Percentiles rank a stretch among this genome's conserved stretches.
Conservation (phyloP, 768 basidiomycete species). For the Harrya chromipes region DNA sequence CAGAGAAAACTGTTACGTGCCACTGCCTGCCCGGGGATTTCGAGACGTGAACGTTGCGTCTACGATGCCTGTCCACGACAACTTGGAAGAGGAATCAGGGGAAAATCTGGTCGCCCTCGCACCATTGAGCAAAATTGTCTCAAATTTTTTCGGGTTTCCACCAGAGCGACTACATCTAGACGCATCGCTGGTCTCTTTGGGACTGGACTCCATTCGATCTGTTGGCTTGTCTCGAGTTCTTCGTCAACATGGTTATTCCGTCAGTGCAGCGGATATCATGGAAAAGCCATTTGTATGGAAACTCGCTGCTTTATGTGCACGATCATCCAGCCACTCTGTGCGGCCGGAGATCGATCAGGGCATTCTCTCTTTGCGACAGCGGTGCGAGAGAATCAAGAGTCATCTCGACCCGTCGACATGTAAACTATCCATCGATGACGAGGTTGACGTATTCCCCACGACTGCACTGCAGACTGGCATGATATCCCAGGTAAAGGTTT, state of each 20-base stretch:
- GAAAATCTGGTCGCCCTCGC: not conserved
- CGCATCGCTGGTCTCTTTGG: constrained; percentile 43
- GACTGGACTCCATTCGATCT: constrained; percentile 47
- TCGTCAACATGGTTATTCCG: constrained; percentile 29
- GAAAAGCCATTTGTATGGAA: constrained; percentile 20
- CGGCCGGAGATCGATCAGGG: constrained; percentile 10
- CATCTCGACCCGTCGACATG: constrained; percentile 10
- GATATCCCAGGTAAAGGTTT: constrained; percentile 41
- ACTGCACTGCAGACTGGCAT: constrained; percentile 48
- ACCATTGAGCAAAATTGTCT: constrained; percentile 15
- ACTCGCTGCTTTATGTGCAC: constrained; percentile 13
- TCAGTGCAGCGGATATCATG: constrained; percentile 40
- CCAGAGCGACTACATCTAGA: constrained; percentile 8
- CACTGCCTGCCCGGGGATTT: not conserved
- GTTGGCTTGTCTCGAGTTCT: constrained; percentile 40
- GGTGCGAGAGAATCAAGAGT: constrained; percentile 17
- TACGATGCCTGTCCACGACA: not conserved
- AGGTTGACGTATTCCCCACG: constrained; percentile 36
- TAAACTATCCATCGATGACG: constrained; percentile 29
- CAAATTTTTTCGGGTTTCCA: constrained; percentile 16
- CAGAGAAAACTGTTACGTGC: constrained; percentile 2
- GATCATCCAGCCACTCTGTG: not conserved
- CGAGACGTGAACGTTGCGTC: not conserved
- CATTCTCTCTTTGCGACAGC: constrained; percentile 5
- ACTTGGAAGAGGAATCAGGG: not conserved